Conservation (phyloP, 1,284 basidiomycete genomes). For the Rhodofomes roseus region DNA sequence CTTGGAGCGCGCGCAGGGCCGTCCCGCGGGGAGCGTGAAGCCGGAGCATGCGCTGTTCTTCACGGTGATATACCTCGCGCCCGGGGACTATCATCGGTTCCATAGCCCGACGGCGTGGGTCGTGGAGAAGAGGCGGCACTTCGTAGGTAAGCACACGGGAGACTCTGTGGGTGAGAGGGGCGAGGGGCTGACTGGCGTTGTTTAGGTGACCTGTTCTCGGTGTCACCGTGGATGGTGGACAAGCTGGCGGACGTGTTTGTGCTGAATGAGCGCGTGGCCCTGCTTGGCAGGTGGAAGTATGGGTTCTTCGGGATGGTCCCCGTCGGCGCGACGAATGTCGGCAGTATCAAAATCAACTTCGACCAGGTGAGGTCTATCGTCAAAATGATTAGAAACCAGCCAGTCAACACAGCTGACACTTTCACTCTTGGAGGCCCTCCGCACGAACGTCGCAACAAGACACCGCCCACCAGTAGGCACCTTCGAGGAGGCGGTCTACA, state of each 20-base stretch:
- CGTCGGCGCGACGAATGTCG: constrained; percentile 97
- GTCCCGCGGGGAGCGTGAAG: constrained; percentile 44
- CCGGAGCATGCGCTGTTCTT: constrained; percentile 87
- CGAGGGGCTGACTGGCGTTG: not conserved
- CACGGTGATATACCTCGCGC: constrained; percentile 95
- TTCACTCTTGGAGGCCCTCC: too few species aligned
- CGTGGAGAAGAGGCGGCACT: constrained; percentile 93
- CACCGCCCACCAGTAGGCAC: constrained; percentile 81
- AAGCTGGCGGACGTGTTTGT: constrained; percentile 93
- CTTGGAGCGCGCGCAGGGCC: constrained; percentile 37
- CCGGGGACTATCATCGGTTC: constrained; percentile 98
- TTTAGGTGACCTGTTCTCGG: constrained; percentile 89
- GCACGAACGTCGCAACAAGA: constrained; percentile 73
- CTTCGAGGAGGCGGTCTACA: constrained; percentile 90
- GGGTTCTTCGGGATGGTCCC: constrained; percentile 98
- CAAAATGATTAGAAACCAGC: too few species aligned
- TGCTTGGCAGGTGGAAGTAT: constrained; percentile 94
- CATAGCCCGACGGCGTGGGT: constrained; percentile 97
- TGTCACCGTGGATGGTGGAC: constrained; percentile 94
- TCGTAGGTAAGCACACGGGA: constrained; percentile 58
- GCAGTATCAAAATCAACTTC: constrained; percentile 96
- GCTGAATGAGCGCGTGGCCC: constrained; percentile 94
- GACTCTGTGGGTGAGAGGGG: not conserved
- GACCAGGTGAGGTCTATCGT: constrained; percentile 68
- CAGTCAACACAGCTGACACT: too few species aligned